A percentile compares a stretch with the other conserved stretches of the same genome.
Conservation (phyloP, 352 stramenopile genomes). For the Chrysophaeum taylorii region DNA sequence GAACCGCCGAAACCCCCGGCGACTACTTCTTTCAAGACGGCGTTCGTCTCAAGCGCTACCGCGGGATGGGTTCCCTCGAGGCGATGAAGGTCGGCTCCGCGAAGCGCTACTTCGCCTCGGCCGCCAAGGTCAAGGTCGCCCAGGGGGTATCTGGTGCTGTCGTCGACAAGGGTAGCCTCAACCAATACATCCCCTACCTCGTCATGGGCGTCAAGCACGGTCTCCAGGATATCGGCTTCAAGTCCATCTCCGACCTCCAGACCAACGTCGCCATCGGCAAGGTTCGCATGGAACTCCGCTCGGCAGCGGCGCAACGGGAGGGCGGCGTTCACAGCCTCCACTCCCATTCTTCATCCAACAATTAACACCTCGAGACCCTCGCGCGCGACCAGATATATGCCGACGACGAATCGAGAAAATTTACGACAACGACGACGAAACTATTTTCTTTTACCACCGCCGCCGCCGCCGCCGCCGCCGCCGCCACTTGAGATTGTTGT, state of each 20-base stretch:
- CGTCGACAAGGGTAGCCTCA: constrained; percentile 96
- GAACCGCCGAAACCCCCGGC: constrained; percentile 95
- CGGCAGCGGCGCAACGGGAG: constrained; percentile 94
- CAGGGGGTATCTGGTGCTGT: constrained; percentile 97
- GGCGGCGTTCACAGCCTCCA: constrained; percentile 96
- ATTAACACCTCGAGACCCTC: no score
- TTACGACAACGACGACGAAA: no score
- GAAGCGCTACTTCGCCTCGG: constrained; percentile 60
- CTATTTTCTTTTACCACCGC: no score
- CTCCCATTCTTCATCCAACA: no score
- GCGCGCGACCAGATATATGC: no score
- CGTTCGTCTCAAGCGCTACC: constrained; percentile 98
- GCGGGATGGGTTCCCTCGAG: constrained; percentile 98
- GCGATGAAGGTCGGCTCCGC: constrained; percentile 89
- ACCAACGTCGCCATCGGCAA: background rate
- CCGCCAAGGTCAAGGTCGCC: constrained; percentile 89
- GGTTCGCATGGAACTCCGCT: constrained; percentile 85
- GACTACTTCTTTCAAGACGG: constrained; percentile 99
- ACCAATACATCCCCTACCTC: constrained; percentile 97
- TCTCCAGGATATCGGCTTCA: constrained; percentile 91
- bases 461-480: no score
- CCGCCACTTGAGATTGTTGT: no score
- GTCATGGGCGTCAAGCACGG: constrained; percentile 94
- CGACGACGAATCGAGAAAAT: no score
- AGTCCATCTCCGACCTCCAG: constrained; percentile 74